Evolutionary conservation across 208 protist genomes (phyloP), one percentile per base, ranked within the genome.

Genomic region (Trypanosoma avium): DNA sequence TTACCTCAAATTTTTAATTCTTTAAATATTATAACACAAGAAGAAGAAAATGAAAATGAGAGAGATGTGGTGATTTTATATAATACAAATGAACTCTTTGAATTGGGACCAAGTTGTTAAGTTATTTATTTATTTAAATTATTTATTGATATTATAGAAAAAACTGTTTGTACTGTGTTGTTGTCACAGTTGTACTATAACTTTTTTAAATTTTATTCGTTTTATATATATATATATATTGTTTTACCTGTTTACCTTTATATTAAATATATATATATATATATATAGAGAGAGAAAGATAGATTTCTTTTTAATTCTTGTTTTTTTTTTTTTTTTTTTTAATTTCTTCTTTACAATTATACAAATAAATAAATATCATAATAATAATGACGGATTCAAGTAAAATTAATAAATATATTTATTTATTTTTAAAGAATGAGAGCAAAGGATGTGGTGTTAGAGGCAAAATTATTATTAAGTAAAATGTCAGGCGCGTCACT

Each of bases 401-500:
- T n/a, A 42, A 2, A 50, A 50, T 15, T 10, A n/a, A 29, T 15
- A 26, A 42, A 13, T 24, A 50, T 50, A 35, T 15, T 27, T 27
- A 12, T n/a, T 26, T 36, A 10, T n/a, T 26, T 26, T 19, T 26
- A 45, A 40, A 40, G 12, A 40, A 45, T 2, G 27, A 45, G 4
- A 58, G 33, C 47, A 53, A 4, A 22, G 22, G 50, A 59, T 4
- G 21, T 17, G 6, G 50, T 59, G 15, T 24, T 67, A 40, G 22
- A 56, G 48, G 49, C 61, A 45, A 67, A 67, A 27, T 17, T 36
- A 4, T 47, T 67, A 10, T 40, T 67, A n/a, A 46, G 38, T 15
- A 27, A n/a, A 8, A 58, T 67, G 35, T 22, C 61, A 32, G 61
- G 26, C 6, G 47, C 38, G 0, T 27, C 38, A 4, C 35, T 42